Conservation (phyloP, 306 rosid genomes). For the Lupinus albus region DNA sequence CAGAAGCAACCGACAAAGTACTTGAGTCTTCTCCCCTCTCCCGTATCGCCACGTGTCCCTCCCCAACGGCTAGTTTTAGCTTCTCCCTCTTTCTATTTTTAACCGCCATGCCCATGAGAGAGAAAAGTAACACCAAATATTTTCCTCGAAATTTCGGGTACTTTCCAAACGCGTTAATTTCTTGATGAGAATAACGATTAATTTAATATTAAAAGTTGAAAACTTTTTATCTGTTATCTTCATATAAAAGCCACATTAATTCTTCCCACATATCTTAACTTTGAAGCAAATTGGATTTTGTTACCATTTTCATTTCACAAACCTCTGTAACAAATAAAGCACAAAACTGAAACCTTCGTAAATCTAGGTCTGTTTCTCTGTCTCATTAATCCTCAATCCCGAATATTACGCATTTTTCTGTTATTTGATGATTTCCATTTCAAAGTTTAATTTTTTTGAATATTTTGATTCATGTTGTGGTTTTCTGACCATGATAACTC, state of each 20-base stretch:
- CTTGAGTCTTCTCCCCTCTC: constrained; percentile 18
- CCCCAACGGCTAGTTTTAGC: constrained; percentile 73
- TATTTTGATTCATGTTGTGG: not conserved
- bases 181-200: too few species aligned
- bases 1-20: constrained; percentile 45
- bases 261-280: not conserved
- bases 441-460: not conserved
- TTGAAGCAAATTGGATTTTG: not conserved
- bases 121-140: not conserved
- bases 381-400: not conserved
- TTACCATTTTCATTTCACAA: not conserved
- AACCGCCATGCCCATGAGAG: constrained; percentile 53
- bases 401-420: not conserved
- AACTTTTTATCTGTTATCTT: not conserved
- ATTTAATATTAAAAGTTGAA: not conserved
- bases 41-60: constrained; percentile 52
- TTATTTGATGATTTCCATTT: not conserved
- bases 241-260: constrained; percentile 20
- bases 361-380: constrained; percentile 12
- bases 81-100: constrained; percentile 21
- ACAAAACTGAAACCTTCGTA: constrained; percentile 20
- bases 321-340: not conserved
- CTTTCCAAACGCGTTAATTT: constrained; percentile 46
- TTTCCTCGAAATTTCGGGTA: constrained; percentile 59
- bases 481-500: not conserved